Evolutionary conservation across 2,329 filamentous ascomycete species (phyloP), one percentile per base, ranked within the genome.

Genomic region (Zasmidium cellare): DNA sequence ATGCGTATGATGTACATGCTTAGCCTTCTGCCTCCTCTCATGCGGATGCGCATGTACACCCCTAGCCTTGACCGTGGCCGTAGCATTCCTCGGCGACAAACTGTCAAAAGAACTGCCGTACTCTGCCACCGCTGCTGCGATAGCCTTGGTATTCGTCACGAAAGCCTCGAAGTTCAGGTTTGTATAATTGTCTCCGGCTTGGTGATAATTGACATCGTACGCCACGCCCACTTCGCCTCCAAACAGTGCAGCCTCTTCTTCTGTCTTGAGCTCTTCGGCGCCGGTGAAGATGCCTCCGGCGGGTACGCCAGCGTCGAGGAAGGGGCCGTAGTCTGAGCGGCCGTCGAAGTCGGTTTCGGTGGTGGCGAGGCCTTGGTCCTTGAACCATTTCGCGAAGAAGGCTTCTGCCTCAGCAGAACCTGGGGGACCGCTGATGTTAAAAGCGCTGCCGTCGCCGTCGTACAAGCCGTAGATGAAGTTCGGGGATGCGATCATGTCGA

Each of bases 271-370:
- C 12, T 83, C 87, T 73, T 92, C 89, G 1, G 90, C 90, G 41
- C 90, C 90, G 1, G 89, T 91, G 55, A 89, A 88, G 60, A 92
- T 84, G 25, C 90, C 90, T 22, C 90, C 89, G 1, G 84, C 84
- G 0, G 90, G 87, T 45, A 92, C 91, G 14, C 65, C 68, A 14
- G 47, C 56, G 24, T 84, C 80, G 67, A 92, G 87, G 77, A 93
- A 92, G 1, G 85, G 87, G 51, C 87, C 88, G 67, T 93, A 93
- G 74, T 94, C 90, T 62, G 87, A 90, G 58, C 90, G 86, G 6
- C 90, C 90, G 66, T 91, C 87, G 64, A 94, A 93, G 1, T 85
- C 83, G 24, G 89, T 89, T 57, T 88, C 84, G 0, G 85, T 88
- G 70, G 86, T 87, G 73, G 86, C 86, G 56, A 86, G 79, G 1